phyloP scores from a whole-genome alignment of 2,329 filamentous ascomycete genomes.

The Penicillium thymicola region DNA sequence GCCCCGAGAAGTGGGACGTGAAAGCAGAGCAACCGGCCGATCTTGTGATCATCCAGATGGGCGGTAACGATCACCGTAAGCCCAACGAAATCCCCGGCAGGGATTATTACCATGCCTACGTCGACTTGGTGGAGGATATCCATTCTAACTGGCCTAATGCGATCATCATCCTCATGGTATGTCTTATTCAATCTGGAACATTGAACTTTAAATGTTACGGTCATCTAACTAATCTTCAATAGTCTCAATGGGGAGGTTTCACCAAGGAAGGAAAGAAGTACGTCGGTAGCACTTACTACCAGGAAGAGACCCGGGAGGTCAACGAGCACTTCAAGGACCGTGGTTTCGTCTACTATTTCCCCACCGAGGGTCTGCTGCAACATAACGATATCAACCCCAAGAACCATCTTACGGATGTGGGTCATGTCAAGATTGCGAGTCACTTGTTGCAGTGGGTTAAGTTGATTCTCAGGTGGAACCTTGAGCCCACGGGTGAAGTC shows the following conservation, averaged over 20 bases:
- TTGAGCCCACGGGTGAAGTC: conserved; percentile 56
- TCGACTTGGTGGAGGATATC: conserved; percentile 42
- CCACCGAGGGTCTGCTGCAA: conserved; percentile 59
- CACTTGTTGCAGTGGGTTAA: conserved; percentile 58
- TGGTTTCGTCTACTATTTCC: conserved; percentile 60
- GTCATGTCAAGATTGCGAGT: conserved; percentile 60
- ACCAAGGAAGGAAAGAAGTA: conserved; percentile 51
- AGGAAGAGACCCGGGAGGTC: conserved; percentile 51
- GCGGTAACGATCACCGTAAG: conserved; percentile 47
- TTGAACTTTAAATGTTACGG: neutral
- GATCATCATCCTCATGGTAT: conserved; percentile 42
- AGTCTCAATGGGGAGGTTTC: conserved; percentile 58
- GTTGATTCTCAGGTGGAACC: conserved; percentile 55
- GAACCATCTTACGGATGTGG: conserved; percentile 60
- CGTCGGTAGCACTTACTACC: conserved; percentile 47
- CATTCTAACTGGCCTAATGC: conserved; percentile 43
- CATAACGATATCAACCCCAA: conserved; percentile 60
- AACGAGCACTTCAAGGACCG: conserved; percentile 51
- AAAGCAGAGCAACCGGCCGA: conserved; percentile 33
- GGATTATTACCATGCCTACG: conserved; percentile 42
- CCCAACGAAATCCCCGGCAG: conserved; percentile 41
- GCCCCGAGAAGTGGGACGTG: conserved; percentile 31
- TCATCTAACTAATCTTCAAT: neutral
- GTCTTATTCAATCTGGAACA: neutral
- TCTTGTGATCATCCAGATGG: conserved; percentile 47